Evolutionary conservation across 2,329 filamentous ascomycete genomes (phyloP).

Genomic region (Fusarium sp.): DNA sequence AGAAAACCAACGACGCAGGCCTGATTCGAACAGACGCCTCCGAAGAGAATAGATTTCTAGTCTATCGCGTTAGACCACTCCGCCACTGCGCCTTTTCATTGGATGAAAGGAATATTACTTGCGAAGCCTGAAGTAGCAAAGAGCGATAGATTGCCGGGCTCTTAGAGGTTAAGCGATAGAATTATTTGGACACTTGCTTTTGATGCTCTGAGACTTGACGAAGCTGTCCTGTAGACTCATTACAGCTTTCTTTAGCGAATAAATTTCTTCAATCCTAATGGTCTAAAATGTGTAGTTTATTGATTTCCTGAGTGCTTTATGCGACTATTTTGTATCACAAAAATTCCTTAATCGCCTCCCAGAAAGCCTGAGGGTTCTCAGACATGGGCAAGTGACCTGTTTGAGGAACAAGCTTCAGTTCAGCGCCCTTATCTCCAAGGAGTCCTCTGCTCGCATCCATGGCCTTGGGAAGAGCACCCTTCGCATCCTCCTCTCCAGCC

Average conservation of each 20-base stretch:
- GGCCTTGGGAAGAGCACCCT: conserved; percentile 76
- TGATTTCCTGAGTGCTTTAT: not conserved
- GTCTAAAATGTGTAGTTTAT: not conserved
- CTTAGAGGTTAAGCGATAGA: not conserved
- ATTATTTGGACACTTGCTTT: not conserved
- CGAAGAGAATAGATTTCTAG: conserved; percentile 12
- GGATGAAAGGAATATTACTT: not conserved
- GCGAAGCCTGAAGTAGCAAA: not conserved
- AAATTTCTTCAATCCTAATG: not conserved
- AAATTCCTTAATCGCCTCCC: conserved; percentile 70
- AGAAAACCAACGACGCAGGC: conserved; percentile 3
- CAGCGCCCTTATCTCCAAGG: conserved; percentile 65
- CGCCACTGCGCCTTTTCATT: conserved; percentile 4
- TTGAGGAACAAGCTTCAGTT: conserved; percentile 72
- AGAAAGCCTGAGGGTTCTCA: conserved; percentile 77
- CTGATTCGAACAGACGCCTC: conserved; percentile 11
- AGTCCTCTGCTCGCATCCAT: conserved; percentile 78
- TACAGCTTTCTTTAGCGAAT: not conserved
- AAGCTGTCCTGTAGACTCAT: not conserved
- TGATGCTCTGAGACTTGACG: not conserved
- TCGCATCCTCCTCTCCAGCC: conserved; percentile 78
- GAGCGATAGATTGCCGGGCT: fast-evolving
- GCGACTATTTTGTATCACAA: conserved; percentile 51
- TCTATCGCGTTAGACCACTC: conserved; percentile 10
- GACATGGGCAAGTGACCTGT: conserved; percentile 89